phyloP scores from a whole-genome alignment of 345 rosid genomes.

The Eutrema japonicum region DNA sequence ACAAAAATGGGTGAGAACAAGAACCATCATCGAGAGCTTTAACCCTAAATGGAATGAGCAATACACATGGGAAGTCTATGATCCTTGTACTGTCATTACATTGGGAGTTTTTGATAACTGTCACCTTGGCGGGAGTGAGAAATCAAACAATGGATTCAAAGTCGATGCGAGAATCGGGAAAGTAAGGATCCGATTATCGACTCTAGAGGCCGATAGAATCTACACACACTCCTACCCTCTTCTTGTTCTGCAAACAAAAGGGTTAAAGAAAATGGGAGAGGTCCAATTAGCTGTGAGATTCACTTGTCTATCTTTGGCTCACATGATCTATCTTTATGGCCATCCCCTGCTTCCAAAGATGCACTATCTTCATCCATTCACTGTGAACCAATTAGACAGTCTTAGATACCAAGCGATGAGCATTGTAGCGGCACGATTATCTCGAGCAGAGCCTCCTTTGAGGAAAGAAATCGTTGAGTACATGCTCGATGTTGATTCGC shows the following conservation, averaged over 20 bases:
- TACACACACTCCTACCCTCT: constrained; percentile 84
- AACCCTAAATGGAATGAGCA: constrained; percentile 92
- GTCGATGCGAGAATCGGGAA: constrained; percentile 76
- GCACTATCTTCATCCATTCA: constrained; percentile 86
- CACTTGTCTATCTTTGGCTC: constrained; percentile 72
- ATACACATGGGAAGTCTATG: constrained; percentile 89
- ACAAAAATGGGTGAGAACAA: constrained; percentile 86
- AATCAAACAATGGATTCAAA: constrained; percentile 55
- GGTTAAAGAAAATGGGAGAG: constrained; percentile 90
- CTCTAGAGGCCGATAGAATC: constrained; percentile 70
- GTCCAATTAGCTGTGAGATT: constrained; percentile 78
- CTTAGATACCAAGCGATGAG: constrained; percentile 81
- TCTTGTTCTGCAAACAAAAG: constrained; percentile 66
- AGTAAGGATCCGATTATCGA: constrained; percentile 75
- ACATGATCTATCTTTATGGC: constrained; percentile 71
- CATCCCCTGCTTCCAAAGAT: constrained; percentile 84
- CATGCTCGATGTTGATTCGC: constrained; percentile 93
- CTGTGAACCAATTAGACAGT: constrained; percentile 80
- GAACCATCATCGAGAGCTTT: constrained; percentile 69
- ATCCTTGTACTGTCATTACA: constrained; percentile 82
- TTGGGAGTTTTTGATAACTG: constrained; percentile 84
- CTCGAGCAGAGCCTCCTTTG: constrained; percentile 81
- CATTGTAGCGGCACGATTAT: constrained; percentile 70
- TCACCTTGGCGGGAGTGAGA: constrained; percentile 70
- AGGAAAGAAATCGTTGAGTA: constrained; percentile 88